phyloP scores from a whole-genome alignment of 2,329 filamentous ascomycete genomes.

The Colletotrichum liaoningense region DNA sequence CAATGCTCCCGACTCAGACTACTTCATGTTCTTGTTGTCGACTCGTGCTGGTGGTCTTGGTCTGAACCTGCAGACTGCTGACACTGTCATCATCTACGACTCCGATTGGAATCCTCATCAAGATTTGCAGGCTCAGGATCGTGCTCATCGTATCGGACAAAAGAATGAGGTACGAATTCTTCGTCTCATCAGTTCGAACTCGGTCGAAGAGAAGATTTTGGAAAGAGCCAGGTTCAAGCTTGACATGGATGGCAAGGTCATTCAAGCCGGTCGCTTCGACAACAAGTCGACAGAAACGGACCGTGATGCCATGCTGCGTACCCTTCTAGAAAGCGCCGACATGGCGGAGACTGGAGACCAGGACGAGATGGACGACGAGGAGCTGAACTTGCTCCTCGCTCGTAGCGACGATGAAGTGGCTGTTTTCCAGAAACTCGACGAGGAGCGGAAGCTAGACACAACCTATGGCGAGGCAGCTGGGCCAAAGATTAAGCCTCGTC shows the following conservation, averaged over 20 bases:
- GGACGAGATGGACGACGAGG: conserved; percentile 98
- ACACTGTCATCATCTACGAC: conserved; percentile 99
- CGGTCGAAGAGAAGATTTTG: conserved; percentile 97
- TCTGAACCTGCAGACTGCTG: conserved; percentile 95
- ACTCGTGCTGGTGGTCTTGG: conserved; percentile 98
- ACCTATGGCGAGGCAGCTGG: conserved; percentile 76
- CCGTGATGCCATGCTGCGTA: conserved; percentile 95
- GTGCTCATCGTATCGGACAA: conserved; percentile 99
- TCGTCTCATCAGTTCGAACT: conserved; percentile 94
- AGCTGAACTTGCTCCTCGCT: conserved; percentile 94
- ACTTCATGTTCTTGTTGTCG: conserved; percentile 98
- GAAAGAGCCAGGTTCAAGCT: conserved; percentile 98
- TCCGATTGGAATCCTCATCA: conserved; percentile 99
- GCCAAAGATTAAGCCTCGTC: conserved; percentile 76
- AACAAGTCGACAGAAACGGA: conserved; percentile 99
- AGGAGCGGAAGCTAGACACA: conserved; percentile 73
- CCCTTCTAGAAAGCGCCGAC: conserved; percentile 87
- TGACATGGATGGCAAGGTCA: conserved; percentile 99
- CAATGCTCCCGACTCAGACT: conserved; percentile 89
- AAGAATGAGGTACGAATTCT: conserved; percentile 99
- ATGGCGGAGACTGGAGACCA: conserved; percentile 78
- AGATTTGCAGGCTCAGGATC: conserved; percentile 98
- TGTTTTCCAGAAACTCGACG: conserved; percentile 86
- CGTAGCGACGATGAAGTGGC: conserved; percentile 83
- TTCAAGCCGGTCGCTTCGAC: conserved; percentile 98